Percentiles rank a stretch among this genome's conserved stretches.
phyloP scores from a whole-genome alignment of 768 basidiomycete genomes.

The Piloderma croceum region DNA sequence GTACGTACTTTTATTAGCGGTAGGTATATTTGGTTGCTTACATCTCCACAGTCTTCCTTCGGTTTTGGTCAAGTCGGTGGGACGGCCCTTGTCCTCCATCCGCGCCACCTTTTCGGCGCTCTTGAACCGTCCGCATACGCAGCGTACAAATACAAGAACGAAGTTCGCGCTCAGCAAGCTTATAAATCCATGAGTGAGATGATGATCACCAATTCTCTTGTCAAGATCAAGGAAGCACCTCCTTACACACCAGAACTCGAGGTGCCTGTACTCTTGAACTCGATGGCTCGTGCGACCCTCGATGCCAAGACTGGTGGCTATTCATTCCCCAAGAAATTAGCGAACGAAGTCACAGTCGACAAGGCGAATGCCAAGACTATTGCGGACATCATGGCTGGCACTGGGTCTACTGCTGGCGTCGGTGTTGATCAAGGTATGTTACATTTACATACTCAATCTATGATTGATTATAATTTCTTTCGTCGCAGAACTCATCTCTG shows the following conservation, averaged over 20 bases:
- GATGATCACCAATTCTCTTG: slow-evolving; percentile 90
- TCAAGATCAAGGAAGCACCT: slow-evolving; percentile 91
- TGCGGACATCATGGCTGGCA: slow-evolving; percentile 42
- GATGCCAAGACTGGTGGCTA: slow-evolving; percentile 85
- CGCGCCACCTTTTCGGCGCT: slow-evolving; percentile 83
- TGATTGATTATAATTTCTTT: slow-evolving; percentile 5
- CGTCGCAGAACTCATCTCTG: slow-evolving; percentile 75
- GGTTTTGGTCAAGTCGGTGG: slow-evolving; percentile 99
- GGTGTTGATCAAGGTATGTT: slow-evolving; percentile 82
- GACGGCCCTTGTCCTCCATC: slow-evolving; percentile 80
- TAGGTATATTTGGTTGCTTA: slow-evolving; percentile 6
- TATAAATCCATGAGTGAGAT: slow-evolving; percentile 94
- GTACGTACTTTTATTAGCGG: slow-evolving; percentile 35
- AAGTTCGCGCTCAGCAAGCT: slow-evolving; percentile 57
- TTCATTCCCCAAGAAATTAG: slow-evolving; percentile 63
- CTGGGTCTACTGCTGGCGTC: slow-evolving; percentile 49
- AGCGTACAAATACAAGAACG: slow-evolving; percentile 68
- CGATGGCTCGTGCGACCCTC: slow-evolving; percentile 77
- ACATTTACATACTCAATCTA: slow-evolving; percentile 1
- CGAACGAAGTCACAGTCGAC: slow-evolving; percentile 44
- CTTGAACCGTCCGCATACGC: slow-evolving; percentile 75
- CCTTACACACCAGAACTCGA: slow-evolving; percentile 88
- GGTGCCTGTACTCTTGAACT: slow-evolving; percentile 82
- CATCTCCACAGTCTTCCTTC: slow-evolving; percentile 67
- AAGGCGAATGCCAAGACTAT: slow-evolving; percentile 64